A percentile compares a stretch with the other conserved stretches of the same genome.
Evolutionary conservation across 2,329 filamentous ascomycete species (phyloP).

Genomic region (Curvularia spicifera): DNA sequence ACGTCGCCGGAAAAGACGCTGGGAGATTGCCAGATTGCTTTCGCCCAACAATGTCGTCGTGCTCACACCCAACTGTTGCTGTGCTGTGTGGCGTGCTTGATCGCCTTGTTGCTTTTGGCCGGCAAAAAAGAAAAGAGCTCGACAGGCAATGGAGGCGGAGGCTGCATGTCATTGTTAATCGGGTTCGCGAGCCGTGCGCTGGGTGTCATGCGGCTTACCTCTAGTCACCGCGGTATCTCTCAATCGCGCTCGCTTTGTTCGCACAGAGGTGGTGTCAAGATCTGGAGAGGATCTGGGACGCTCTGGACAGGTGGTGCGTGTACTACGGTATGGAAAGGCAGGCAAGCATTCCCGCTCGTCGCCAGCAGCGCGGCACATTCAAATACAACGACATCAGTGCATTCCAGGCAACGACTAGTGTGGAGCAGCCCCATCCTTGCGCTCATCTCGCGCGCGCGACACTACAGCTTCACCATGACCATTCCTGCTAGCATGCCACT

Average conservation of each 20-base stretch:
- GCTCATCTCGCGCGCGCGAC: constrained; percentile 34
- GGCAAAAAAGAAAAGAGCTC: constrained; percentile 24
- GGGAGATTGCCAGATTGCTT: constrained; percentile 19
- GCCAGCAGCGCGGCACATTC: constrained; percentile 37
- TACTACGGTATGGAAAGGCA: not conserved
- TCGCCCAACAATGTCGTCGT: constrained; percentile 18
- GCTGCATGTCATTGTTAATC: constrained; percentile 26
- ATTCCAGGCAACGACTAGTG: constrained; percentile 34
- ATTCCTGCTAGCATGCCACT: constrained; percentile 36
- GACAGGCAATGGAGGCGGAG: constrained; percentile 13
- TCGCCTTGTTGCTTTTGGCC: constrained; percentile 18
- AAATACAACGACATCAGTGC: constrained; percentile 43
- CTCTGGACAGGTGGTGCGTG: constrained; percentile 28
- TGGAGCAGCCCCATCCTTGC: constrained; percentile 43
- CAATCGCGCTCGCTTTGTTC: constrained; percentile 2
- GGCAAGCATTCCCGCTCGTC: not conserved
- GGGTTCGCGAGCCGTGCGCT: constrained; percentile 21
- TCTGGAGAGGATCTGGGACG: constrained; percentile 13
- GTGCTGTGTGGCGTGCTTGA: constrained; percentile 7
- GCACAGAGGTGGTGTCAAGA: constrained; percentile 6
- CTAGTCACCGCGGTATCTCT: not conserved
- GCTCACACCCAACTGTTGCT: constrained; percentile 7
- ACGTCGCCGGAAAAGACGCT: not conserved
- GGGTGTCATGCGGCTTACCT: constrained; percentile 24
- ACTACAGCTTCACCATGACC: constrained; percentile 38